These are phyloP conservation scores for Neospora caninum DNA, from an alignment of 169 alveolate species.

Conservation along the genomic window DNA sequence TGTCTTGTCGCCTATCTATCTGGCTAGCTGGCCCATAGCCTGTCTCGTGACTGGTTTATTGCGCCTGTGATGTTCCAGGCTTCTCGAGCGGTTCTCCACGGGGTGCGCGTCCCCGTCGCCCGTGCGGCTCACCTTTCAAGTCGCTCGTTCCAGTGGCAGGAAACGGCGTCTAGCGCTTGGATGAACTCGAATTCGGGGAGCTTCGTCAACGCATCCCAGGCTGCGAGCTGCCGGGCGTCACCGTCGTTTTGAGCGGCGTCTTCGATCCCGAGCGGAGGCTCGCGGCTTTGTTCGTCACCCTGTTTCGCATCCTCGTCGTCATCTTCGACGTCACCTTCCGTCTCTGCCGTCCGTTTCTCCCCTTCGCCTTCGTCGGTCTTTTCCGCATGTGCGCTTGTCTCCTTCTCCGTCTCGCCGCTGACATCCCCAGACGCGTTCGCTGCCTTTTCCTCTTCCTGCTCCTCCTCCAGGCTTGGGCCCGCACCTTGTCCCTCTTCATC, in stretches of 20 bases:
- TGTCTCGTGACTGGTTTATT: too few relatives aligned
- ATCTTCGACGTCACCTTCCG: neutral
- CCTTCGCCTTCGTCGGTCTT: neutral
- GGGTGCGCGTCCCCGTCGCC: neutral
- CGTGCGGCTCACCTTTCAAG: conserved; percentile 43
- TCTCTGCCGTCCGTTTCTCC: neutral
- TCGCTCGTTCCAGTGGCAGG: neutral
- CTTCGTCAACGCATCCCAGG: conserved; percentile 46
- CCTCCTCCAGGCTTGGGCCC: neutral
- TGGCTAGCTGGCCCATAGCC: too few relatives aligned
- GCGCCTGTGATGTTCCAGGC: too few relatives aligned
- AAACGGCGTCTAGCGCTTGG: conserved; percentile 47
- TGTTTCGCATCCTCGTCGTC: neutral
- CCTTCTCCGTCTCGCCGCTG: neutral
- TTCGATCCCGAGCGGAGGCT: neutral
- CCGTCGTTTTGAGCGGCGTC: neutral
- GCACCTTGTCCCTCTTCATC: neutral
- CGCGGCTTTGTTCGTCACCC: neutral
- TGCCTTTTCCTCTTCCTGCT: conserved; percentile 17
- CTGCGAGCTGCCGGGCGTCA: neutral
- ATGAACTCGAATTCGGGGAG: conserved; percentile 64
- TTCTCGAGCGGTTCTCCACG: too few relatives aligned
- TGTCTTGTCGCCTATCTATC: too few relatives aligned
- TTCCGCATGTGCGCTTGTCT: neutral
- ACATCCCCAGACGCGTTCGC: neutral